phyloP scores from a whole-genome alignment of 2,329 filamentous ascomycete genomes.

The Aureobasidium leucospermi region DNA sequence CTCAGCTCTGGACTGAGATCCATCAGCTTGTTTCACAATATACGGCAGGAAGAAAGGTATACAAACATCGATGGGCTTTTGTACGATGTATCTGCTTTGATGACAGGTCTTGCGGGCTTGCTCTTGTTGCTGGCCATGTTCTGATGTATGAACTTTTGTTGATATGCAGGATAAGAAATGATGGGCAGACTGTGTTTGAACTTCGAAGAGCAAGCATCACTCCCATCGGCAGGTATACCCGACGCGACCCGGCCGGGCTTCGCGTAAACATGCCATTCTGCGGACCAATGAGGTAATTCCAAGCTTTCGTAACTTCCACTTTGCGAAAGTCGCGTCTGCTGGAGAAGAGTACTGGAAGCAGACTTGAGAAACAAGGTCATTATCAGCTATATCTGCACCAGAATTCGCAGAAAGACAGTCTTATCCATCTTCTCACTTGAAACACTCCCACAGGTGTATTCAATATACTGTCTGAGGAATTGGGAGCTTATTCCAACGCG shows the following conservation, averaged over 20 bases:
- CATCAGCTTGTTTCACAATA: neutral
- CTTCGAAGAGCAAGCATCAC: neutral
- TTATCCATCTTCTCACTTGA: neutral
- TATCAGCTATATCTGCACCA: neutral
- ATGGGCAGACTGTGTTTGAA: neutral
- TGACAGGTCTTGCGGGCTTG: neutral
- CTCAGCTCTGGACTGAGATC: conserved; percentile 3
- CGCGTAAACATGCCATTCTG: neutral
- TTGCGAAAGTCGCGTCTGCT: conserved; percentile 12
- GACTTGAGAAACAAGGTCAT: neutral
- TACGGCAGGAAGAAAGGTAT: neutral
- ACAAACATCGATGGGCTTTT: neutral
- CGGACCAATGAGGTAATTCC: neutral
- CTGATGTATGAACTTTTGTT: neutral
- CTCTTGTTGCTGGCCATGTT: conserved; percentile 1
- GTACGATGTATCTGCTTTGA: conserved; percentile 5
- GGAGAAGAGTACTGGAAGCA: neutral
- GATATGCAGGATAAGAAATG: neutral
- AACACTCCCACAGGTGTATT: neutral
- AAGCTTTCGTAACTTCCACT: conserved; percentile 4
- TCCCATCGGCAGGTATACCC: neutral
- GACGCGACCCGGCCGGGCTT: neutral
- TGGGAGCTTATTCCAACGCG: conserved; percentile 9
- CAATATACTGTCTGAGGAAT: neutral
- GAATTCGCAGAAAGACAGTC: neutral